Conservation (phyloP, 441 rosid species). For the Oxalis stricta region DNA sequence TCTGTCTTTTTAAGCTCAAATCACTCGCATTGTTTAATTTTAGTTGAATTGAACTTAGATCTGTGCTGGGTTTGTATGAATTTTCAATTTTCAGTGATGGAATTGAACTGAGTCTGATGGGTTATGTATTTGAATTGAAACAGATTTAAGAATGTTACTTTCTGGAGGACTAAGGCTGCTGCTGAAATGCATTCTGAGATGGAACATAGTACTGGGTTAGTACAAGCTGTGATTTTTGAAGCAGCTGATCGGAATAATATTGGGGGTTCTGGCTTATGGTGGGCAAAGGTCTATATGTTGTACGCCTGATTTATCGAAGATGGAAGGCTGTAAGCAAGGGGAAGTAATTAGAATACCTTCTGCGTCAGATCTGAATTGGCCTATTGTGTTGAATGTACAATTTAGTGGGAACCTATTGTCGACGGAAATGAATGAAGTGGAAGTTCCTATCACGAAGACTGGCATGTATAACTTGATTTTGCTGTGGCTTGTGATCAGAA, state of each 20-base stretch:
- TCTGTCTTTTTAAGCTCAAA: background rate
- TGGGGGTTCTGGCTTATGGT: conserved; percentile 97
- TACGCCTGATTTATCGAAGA: conserved; percentile 86
- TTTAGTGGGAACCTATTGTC: conserved; percentile 35
- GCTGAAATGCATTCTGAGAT: conserved; percentile 23
- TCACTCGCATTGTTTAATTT: no score
- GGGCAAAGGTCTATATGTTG: conserved; percentile 96
- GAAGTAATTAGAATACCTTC: conserved; percentile 81
- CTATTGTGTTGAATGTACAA: conserved; percentile 45
- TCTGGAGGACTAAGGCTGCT: conserved; percentile 43
- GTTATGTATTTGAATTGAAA: background rate
- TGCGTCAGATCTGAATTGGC: conserved; percentile 59
- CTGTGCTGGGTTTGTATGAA: background rate
- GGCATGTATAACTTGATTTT: conserved; percentile 94
- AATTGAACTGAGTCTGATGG: background rate
- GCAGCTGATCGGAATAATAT: conserved; percentile 83
- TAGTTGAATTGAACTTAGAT: background rate
- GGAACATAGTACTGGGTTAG: conserved; percentile 38
- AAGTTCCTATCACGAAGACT: conserved; percentile 41
- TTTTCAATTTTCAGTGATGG: background rate
- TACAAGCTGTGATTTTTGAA: conserved; percentile 78
- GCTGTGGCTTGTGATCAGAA: conserved; percentile 72
- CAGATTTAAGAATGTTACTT: conserved; percentile 65
- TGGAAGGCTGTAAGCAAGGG: conserved; percentile 89
- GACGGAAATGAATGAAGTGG: conserved; percentile 29